Evolutionary conservation across 768 basidiomycete species (phyloP).

Genomic region (Multifurca ochricompacta): DNA sequence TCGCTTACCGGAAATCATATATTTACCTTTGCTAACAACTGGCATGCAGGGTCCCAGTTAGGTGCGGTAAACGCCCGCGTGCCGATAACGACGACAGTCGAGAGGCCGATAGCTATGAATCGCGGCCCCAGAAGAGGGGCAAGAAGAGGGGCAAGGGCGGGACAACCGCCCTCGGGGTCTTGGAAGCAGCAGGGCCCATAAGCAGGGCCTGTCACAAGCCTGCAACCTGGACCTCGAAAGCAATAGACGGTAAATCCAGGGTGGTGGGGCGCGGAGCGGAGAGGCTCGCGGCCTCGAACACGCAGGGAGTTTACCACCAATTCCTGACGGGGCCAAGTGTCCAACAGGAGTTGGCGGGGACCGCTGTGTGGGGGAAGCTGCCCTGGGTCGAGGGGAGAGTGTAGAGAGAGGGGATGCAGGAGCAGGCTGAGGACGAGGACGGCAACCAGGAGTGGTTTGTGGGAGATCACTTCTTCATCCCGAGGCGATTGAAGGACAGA

Average conservation of each 20-base stretch:
- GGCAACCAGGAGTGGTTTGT: too few relatives aligned
- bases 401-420: background rate
- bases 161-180: background rate
- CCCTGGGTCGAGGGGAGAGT: background rate
- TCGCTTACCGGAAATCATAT: background rate
- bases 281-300: background rate
- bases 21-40: background rate
- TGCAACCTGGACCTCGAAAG: background rate
- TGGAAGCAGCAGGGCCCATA: background rate
- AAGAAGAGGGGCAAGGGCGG: background rate
- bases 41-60: background rate
- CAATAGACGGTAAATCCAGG: background rate
- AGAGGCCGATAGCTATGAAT: too few relatives aligned
- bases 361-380: background rate
- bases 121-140: background rate
- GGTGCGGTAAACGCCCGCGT: background rate
- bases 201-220: background rate
- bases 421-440: background rate
- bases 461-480: background rate
- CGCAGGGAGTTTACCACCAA: background rate
- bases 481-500: background rate
- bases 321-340: background rate
- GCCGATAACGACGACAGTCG: too few relatives aligned
- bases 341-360: background rate
- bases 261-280: slow-evolving; percentile 1